Base-by-base conservation (phyloP, 495 filamentous ascomycete genomes). In the Daldinia decipiens region DNA sequence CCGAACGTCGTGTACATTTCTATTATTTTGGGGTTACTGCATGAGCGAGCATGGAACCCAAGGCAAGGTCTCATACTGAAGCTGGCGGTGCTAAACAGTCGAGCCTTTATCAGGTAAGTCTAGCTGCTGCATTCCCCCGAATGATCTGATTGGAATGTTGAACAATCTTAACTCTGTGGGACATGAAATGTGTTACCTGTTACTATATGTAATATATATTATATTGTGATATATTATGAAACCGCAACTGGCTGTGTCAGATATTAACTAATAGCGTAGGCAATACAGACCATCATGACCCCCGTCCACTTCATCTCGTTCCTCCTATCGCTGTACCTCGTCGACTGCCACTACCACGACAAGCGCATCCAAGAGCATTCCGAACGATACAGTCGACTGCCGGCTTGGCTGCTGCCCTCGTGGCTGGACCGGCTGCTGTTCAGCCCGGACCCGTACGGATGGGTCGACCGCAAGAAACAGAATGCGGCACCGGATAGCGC, bases 271-370 rank as follows among this genome's bases (percentile, higher is more conserved):
- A 72, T 43, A 62, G 26, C 12, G 60, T 67, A 21, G 12, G 45
- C 8, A 27, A 27, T 17, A 26, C 54, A 85, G 83, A 7, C 82
- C 6, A 53, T 87, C 56, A 81, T 85, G 70, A 82, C 84, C 3
- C 85, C 85, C 1, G 52, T 86, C 17, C 76, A 82, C 56, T 80
- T 87, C 73, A 59, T 85, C 59, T 78, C 83, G 17, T 87, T 87
- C 78, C 53, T 87, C 68, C 21, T 87, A 59, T 86, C 85, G 13
- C 81, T 87, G 36, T 76, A 77, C 64, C 64, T 86, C 6, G 75
- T 87, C 60, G 84, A 86, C 76, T 68, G 77, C 17, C 77, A 76
- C n/a, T 78, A 85, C 73, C 75, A 77, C 9, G 73, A 72, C 21
- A 74, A 62, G 12, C 80, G 82, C 32, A 71, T 79, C 36, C 81